phyloP scores from a whole-genome alignment of 108 stramenopile species.

The Parietichytrium sp. region DNA sequence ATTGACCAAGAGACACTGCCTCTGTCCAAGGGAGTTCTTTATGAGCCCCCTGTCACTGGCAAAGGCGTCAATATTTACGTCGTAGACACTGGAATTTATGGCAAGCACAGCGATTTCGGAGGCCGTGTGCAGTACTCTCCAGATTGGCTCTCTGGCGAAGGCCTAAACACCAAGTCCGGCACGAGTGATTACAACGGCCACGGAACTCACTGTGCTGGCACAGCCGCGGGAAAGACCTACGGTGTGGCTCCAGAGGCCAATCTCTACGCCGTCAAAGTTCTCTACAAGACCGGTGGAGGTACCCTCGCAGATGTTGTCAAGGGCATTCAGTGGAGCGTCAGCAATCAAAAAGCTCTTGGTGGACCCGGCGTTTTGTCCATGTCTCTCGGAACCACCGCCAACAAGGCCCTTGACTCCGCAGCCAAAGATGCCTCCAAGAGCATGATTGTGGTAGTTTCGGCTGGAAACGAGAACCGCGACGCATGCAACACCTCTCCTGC shows the following conservation, averaged over 20 bases:
- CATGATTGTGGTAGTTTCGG: background rate
- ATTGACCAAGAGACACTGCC: conserved; percentile 30
- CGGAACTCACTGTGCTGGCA: conserved; percentile 34
- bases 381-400: conserved; percentile 23
- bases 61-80: background rate
- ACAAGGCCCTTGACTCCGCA: background rate
- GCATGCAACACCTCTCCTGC: conserved; percentile 32
- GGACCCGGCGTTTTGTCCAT: conserved; percentile 5
- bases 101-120: background rate
- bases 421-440: background rate
- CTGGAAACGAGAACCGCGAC: conserved; percentile 35
- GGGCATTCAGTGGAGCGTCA: background rate
- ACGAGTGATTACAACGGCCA: conserved; percentile 20
- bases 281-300: background rate
- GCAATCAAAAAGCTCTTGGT: background rate
- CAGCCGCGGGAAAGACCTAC: background rate
- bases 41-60: no score
- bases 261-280: background rate
- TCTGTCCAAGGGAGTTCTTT: no score
- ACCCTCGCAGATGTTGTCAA: background rate
- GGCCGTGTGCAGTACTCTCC: background rate
- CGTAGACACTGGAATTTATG: background rate
- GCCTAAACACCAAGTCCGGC: no score
- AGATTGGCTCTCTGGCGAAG: background rate
- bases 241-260: conserved; percentile 10